Conservation (phyloP, 345 rosid species). For the Geranium brycei region DNA sequence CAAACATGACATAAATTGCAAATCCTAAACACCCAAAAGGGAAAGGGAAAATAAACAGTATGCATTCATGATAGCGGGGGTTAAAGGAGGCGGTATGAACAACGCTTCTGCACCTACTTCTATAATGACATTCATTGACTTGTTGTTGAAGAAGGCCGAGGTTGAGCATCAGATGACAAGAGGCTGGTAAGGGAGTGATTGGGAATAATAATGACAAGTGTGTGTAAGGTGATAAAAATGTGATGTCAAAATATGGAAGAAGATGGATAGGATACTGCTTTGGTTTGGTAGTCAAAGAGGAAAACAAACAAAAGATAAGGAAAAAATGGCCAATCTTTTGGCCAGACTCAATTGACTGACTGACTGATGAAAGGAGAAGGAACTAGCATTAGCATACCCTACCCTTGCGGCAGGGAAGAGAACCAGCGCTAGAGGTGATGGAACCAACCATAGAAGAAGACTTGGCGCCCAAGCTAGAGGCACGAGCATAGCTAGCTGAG, state of each 20-base stretch:
- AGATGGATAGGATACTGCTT: constrained; percentile 2
- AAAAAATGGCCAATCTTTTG: background rate
- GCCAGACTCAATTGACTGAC: background rate
- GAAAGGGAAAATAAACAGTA: background rate
- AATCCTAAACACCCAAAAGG: background rate
- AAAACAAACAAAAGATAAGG: background rate
- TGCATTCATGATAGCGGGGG: constrained; percentile 9
- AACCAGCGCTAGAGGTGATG: constrained; percentile 68
- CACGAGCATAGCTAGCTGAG: constrained; percentile 73
- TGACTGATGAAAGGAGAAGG: too few species aligned
- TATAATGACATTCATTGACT: constrained; percentile 11
- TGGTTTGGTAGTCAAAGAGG: constrained; percentile 1
- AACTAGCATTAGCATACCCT: constrained; percentile 32
- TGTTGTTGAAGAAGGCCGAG: constrained; percentile 54
- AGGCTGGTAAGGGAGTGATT: constrained; percentile 7
- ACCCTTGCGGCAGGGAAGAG: constrained; percentile 50
- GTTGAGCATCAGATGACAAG: constrained; percentile 31
- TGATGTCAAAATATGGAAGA: background rate
- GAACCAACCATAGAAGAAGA: constrained; percentile 64
- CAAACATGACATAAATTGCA: background rate
- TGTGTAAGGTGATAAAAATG: constrained; percentile 8
- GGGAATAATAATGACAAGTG: constrained; percentile 8
- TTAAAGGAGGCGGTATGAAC: constrained; percentile 18
- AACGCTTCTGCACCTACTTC: constrained; percentile 70
- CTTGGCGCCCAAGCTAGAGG: constrained; percentile 87